A percentile compares a stretch with the other conserved stretches of the same genome.
phyloP scores from a whole-genome alignment of 306 rosid species.

The Lathyrus oleraceus region DNA sequence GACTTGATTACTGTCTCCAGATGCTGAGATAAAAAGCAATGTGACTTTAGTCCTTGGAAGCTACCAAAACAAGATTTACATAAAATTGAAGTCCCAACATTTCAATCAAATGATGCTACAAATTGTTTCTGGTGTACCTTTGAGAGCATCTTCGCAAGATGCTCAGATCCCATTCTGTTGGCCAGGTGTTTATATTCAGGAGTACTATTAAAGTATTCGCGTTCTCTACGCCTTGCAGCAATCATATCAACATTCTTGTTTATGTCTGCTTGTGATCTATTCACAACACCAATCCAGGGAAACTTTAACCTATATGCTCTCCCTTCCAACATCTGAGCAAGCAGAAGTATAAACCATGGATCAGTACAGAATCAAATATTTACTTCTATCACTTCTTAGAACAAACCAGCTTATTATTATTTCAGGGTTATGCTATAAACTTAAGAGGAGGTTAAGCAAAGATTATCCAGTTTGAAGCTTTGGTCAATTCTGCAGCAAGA shows the following conservation, averaged over 20 bases:
- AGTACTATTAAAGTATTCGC: constrained; percentile 71
- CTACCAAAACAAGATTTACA: constrained; percentile 14
- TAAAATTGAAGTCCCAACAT: not conserved
- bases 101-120: constrained; percentile 18
- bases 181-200: constrained; percentile 89
- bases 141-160: constrained; percentile 89
- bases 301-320: constrained; percentile 75
- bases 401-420: constrained; percentile 7
- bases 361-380: constrained; percentile 13
- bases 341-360: constrained; percentile 23
- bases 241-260: constrained; percentile 98
- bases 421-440: not conserved
- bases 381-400: not conserved
- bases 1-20: constrained; percentile 92
- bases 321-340: constrained; percentile 79
- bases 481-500: not conserved
- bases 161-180: constrained; percentile 93
- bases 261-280: constrained; percentile 88
- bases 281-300: constrained; percentile 97
- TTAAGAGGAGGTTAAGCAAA: not conserved
- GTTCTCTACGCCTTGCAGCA: constrained; percentile 96
- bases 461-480: not conserved
- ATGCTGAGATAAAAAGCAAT: constrained; percentile 63
- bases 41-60: constrained; percentile 7
- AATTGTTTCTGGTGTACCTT: constrained; percentile 54